Conservation (phyloP, 345 rosid species). For the Hibiscus trionum region DNA sequence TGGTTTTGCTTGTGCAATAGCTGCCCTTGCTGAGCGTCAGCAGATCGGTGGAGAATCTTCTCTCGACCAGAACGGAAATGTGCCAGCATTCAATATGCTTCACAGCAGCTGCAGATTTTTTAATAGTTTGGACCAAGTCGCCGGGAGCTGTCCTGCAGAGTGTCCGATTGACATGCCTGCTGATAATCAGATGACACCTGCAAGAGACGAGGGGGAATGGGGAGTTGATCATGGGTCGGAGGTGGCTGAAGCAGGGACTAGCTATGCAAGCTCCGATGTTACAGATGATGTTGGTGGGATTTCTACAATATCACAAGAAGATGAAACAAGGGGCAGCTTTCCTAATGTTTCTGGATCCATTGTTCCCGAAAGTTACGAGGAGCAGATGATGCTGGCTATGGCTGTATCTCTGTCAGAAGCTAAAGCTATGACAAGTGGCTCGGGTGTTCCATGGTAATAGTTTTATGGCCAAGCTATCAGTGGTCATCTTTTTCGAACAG, state of each 20-base stretch:
- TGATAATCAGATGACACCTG: conserved; percentile 19
- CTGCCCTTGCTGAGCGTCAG: conserved; percentile 90
- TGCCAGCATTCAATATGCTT: conserved; percentile 35
- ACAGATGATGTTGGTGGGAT: conserved; percentile 36
- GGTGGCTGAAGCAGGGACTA: conserved; percentile 64
- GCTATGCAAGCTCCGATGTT: conserved; percentile 58
- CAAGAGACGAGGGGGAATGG: conserved; percentile 50
- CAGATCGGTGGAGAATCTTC: conserved; percentile 59
- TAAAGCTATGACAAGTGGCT: conserved; percentile 43
- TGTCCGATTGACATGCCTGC: conserved; percentile 24
- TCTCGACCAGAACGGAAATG: conserved; percentile 27
- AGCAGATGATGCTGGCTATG: conserved; percentile 97
- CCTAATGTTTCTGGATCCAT: conserved; percentile 38
- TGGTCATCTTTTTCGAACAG: conserved; percentile 7
- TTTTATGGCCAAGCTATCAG: conserved; percentile 9
- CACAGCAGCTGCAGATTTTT: conserved; percentile 46
- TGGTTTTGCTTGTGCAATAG: conserved; percentile 81
- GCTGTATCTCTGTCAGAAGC: conserved; percentile 93
- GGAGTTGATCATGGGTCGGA: conserved; percentile 42
- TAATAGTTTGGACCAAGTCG: conserved; percentile 31
- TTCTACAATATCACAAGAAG: conserved; percentile 30
- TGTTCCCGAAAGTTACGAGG: conserved; percentile 84
- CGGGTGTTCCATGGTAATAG: conserved; percentile 66
- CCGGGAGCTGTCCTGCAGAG: conserved; percentile 31
- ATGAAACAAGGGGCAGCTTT: conserved; percentile 31